These are phyloP conservation scores for Venturia asperata DNA, from an alignment of 2,329 filamentous ascomycete species.

Conservation along the genomic window DNA sequence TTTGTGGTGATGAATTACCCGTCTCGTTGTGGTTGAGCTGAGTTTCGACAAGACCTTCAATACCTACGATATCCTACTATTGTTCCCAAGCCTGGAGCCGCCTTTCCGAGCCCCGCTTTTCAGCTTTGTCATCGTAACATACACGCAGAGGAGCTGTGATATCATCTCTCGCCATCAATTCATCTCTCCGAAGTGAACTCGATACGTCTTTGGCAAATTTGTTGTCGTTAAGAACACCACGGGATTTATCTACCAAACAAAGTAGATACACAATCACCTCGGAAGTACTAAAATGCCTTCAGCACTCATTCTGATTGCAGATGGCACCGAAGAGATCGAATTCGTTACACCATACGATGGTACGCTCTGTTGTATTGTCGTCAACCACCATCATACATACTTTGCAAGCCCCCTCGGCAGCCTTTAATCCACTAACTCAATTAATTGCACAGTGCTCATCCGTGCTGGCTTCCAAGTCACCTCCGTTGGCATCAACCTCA, in stretches of 20 bases:
- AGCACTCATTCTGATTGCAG: constrained; percentile 34
- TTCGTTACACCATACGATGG: constrained; percentile 37
- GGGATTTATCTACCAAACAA: not conserved
- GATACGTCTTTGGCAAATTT: no score
- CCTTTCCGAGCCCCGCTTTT: no score
- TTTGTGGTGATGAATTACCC: not conserved
- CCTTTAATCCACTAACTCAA: not conserved
- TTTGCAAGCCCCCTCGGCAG: not conserved
- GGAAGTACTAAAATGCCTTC: constrained; percentile 27
- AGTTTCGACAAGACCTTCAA: not conserved
- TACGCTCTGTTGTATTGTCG: constrained; percentile 21
- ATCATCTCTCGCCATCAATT: no score
- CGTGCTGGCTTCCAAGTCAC: constrained; percentile 34
- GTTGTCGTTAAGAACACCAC: no score
- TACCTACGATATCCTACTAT: no score
- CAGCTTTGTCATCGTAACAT: no score
- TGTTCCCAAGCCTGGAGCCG: no score
- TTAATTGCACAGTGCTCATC: constrained; percentile 28
- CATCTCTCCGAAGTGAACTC: no score
- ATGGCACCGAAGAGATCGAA: constrained; percentile 37
- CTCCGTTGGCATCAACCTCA: constrained; percentile 31
- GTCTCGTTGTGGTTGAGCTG: not conserved
- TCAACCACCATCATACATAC: not conserved
- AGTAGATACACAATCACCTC: not conserved
- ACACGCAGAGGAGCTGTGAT: no score